Conservation (phyloP, 345 rosid species). For the Geranium brycei region DNA sequence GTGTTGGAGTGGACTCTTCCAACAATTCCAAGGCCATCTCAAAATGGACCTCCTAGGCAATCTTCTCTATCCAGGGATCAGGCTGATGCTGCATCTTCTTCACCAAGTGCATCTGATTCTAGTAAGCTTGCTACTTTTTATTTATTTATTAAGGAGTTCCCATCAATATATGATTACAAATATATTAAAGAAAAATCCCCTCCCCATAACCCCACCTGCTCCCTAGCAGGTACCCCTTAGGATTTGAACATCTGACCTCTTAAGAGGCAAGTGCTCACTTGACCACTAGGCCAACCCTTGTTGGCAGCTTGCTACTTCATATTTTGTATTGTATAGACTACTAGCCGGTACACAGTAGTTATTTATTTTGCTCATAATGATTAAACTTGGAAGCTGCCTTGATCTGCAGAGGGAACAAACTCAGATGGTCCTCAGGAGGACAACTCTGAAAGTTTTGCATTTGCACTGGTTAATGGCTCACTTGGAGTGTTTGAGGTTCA, state of each 20-base stretch:
- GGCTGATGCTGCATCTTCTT: conserved; percentile 21
- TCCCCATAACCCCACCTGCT: not conserved
- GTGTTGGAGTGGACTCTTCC: conserved; percentile 99
- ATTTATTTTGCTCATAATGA: conserved; percentile 7
- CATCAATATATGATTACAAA: too few relatives aligned
- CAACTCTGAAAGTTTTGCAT: conserved; percentile 81
- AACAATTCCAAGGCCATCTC: conserved; percentile 71
- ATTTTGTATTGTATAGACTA: not conserved
- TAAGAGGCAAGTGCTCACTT: too few relatives aligned
- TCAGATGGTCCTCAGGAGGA: conserved; percentile 60
- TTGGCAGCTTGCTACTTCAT: not conserved
- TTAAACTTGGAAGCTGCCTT: conserved; percentile 2
- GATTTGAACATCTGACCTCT: too few relatives aligned
- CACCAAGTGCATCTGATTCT: conserved; percentile 46
- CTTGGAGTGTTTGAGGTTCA: conserved; percentile 99
- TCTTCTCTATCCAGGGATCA: conserved; percentile 24
- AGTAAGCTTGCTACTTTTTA: conserved; percentile 31
- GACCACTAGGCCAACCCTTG: too few relatives aligned
- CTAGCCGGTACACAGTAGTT: not conserved
- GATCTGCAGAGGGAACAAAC: conserved; percentile 25
- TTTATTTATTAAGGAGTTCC: too few relatives aligned
- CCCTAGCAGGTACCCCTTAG: not conserved
- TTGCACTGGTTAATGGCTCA: conserved; percentile 93
- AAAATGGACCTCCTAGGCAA: conserved; percentile 31
- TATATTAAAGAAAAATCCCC: too few relatives aligned